Evolutionary conservation across 805 yeast genomes (phyloP), one percentile per base, ranked within the genome.

Genomic region (Hermanozyma aechmeae): DNA sequence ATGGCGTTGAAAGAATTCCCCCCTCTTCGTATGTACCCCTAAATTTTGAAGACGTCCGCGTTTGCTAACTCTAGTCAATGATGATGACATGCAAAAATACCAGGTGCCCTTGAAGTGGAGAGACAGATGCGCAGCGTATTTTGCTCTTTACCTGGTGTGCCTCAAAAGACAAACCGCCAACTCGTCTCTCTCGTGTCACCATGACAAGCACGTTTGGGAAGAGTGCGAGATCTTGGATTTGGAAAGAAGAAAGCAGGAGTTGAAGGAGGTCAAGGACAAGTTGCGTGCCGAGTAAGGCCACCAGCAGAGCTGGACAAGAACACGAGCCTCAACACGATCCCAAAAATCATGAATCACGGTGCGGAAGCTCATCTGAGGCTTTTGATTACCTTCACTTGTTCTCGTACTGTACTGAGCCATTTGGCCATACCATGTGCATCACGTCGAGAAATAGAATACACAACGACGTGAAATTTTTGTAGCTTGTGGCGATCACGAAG

Each of bases 211-310:
- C 44, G 76, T 67, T 24, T 84, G 86, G 66, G 95, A 83, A 54
- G 80, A 80, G 50, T 83, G 95, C 54, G 81, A 83, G 56, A 79
- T 79, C 52, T 55, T 76, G 53, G 94, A 84, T 51, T 82, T 79
- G 61, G 69, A 76, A 51, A 73, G 92, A 61, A 73, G 95, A 57
- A 82, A 79, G 34, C 65, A 74, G 49, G 87, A 79, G 58, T 63
- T 80, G 53, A 70, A 73, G 46, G 67, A 65, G 34, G 57, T 66
- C 42, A 77, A 75, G 51, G 68, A 54, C 31, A 40, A 51, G 34
- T 43, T 50, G 48, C 10, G 10, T 5, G 11, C 10, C 13, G 20
- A 7, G 10, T 17, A 10, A 17, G 10, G 9, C 7, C 10, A 17
- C 9, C 7, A 17, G 7, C 9, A 17, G 10, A 7, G 20, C 7